Evolutionary conservation across 805 yeast species (phyloP).

Genomic region (Candida wancherniae): DNA sequence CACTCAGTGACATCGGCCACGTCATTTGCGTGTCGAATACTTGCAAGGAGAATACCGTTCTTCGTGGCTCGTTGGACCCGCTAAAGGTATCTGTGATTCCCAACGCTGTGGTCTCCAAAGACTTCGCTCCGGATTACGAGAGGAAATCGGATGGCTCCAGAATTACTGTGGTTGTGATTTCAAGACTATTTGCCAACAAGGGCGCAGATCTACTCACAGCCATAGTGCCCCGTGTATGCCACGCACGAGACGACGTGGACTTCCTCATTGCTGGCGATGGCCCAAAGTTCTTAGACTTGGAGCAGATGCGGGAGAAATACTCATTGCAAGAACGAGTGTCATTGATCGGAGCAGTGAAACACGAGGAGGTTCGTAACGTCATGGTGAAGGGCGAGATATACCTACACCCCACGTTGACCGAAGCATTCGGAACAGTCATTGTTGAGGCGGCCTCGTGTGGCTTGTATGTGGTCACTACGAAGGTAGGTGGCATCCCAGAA

Average conservation of each 20-base stretch:
- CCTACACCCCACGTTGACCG: conserved; percentile 89
- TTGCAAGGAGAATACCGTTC: conserved; percentile 91
- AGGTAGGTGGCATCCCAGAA: conserved; percentile 97
- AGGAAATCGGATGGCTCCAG: conserved; percentile 4
- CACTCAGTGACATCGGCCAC: conserved; percentile 82
- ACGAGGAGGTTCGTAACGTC: conserved; percentile 87
- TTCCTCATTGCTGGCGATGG: conserved; percentile 96
- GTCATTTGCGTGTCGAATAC: conserved; percentile 96
- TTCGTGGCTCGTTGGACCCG: conserved; percentile 82
- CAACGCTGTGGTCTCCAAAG: conserved; percentile 84
- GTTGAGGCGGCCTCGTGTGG: conserved; percentile 99
- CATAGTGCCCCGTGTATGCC: conserved; percentile 79
- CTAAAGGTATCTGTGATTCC: conserved; percentile 83
- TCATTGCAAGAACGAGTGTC: conserved; percentile 84
- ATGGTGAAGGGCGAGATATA: conserved; percentile 94
- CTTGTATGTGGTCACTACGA: conserved; percentile 84
- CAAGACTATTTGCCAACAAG: conserved; percentile 90
- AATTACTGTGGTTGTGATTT: conserved; percentile 85
- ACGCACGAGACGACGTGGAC: conserved; percentile 54
- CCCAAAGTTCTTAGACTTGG: conserved; percentile 88
- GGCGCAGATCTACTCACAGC: conserved; percentile 89
- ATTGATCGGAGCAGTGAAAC: conserved; percentile 80
- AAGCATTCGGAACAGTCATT: conserved; percentile 95
- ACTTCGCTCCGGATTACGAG: conserved; percentile 55
- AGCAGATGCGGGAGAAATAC: conserved; percentile 88